Evolutionary conservation across 768 basidiomycete species (phyloP), one percentile per base, ranked within the genome.

Genomic region (Boletus patriciae): DNA sequence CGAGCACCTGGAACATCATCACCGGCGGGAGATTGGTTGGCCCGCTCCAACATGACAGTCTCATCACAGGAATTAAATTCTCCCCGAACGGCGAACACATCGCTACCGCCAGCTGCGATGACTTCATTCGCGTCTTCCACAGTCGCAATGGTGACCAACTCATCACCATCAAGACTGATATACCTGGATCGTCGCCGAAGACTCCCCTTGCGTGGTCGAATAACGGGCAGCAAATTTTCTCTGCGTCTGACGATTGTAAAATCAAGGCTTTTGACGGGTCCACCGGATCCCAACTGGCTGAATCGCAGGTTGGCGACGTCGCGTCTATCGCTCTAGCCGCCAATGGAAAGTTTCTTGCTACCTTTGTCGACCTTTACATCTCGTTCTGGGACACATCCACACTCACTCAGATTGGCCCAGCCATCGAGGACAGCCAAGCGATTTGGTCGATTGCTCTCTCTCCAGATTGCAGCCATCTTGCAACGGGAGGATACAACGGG

Each of bases 371-470:
- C 1, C 11, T 5, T 8, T 45, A 19, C 8, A 13, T 56, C n/a
- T 40, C 37, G 4, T 38, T 56, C 12, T 25, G 42, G 43, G 49
- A 56, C 23, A 12, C 44, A 10, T 31, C 37, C 1, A 40, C 34
- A n/a, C 19, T 31, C 10, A n/a, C 16, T 15, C 49, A 27, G 8
- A 29, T 46, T 0, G 37, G 54, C 10, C 36, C 25, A 9, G 7
- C 5, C n/a, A 33, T 55, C 6, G 33, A 55, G 13, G 13, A 40
- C 23, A n/a, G 5, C 16, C 3, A 25, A 12, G 13, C 0, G 12
- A 13, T 13, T 12, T 13, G 21, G 21, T 56, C 55, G 4, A 46
- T 52, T 15, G 49, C 49, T 6, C 15, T 50, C 8, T 51, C 56
- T 0, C 9, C 23, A 0, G 19, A 50, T 23, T 10, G 12, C 7